A percentile compares a stretch with the other conserved stretches of the same genome.
Evolutionary conservation across 257 asterid genomes (phyloP).

Genomic region (Penstemon newberryi): DNA sequence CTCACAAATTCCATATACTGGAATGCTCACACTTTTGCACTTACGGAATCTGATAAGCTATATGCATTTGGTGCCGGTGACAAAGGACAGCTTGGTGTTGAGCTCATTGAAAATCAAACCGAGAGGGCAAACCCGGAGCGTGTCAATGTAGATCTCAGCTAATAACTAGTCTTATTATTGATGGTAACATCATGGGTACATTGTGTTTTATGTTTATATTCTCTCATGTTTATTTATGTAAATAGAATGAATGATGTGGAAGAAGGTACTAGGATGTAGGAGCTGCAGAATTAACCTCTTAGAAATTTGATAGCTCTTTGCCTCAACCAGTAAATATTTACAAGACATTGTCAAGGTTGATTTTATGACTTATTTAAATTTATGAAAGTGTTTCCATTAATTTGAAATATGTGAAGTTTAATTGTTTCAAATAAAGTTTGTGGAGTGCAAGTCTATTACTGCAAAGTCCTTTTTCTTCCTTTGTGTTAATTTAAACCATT

Average conservation of each 20-base stretch:
- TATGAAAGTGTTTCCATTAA: conserved; percentile 25
- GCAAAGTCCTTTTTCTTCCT: too few relatives aligned
- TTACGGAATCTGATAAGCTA: conserved; percentile 83
- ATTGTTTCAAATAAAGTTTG: conserved; percentile 12
- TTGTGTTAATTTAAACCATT: too few relatives aligned
- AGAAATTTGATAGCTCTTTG: conserved; percentile 44
- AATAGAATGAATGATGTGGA: conserved; percentile 50
- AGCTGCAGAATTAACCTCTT: conserved; percentile 41
- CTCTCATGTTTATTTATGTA: conserved; percentile 36
- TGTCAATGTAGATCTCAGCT: conserved; percentile 76
- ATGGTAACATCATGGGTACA: neutral
- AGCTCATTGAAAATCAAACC: conserved; percentile 59
- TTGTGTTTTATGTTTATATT: conserved; percentile 35
- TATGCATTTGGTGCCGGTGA: conserved; percentile 97
- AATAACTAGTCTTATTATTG: neutral
- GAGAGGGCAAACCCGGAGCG: conserved; percentile 83
- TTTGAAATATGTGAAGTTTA: conserved; percentile 9
- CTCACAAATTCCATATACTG: conserved; percentile 91
- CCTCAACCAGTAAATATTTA: conserved; percentile 39
- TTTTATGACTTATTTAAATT: conserved; percentile 29
- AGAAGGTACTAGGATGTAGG: conserved; percentile 35
- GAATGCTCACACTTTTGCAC: conserved; percentile 97
- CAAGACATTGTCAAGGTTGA: conserved; percentile 21
- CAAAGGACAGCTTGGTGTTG: conserved; percentile 92
- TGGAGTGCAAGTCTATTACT: too few relatives aligned